A percentile compares a stretch with the other conserved stretches of the same genome.
These are phyloP conservation scores for Coniochaeta sp. DNA, from an alignment of 2,329 filamentous ascomycete genomes.

Conservation along the genomic window DNA sequence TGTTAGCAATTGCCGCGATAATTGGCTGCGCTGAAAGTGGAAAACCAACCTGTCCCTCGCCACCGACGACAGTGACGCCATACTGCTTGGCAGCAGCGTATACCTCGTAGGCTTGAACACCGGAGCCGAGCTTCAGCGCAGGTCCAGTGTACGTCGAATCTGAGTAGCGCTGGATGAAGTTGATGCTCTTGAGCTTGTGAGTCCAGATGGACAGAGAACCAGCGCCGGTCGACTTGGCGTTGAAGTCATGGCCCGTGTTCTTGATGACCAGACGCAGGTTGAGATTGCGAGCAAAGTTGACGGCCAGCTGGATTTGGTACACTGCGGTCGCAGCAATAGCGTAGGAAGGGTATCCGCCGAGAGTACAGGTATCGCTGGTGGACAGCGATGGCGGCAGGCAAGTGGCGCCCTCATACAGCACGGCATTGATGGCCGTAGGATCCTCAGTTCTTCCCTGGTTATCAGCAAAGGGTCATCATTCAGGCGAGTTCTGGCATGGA, in stretches of 20 bases:
- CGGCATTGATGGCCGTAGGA: constrained; percentile 22
- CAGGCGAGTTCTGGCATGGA: not conserved
- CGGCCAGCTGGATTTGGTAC: constrained; percentile 27
- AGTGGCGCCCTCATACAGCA: constrained; percentile 23
- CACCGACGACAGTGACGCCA: constrained; percentile 42
- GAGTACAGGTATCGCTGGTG: constrained; percentile 19
- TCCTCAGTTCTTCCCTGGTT: constrained; percentile 5
- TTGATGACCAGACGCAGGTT: constrained; percentile 30
- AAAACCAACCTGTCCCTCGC: constrained; percentile 21
- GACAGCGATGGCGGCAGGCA: constrained; percentile 16
- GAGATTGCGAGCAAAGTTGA: constrained; percentile 32
- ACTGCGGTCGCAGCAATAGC: constrained; percentile 28
- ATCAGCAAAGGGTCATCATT: not conserved
- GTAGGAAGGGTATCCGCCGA: constrained; percentile 29
- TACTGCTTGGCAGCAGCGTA: constrained; percentile 39
- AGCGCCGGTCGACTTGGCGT: constrained; percentile 27
- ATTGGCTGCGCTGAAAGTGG: not conserved
- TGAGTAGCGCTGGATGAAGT: constrained; percentile 5
- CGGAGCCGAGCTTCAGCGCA: constrained; percentile 36
- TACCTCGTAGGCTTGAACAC: constrained; percentile 38
- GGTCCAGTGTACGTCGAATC: constrained; percentile 10
- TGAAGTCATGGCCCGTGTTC: constrained; percentile 47
- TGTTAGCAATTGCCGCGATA: not conserved
- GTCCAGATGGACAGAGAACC: constrained; percentile 23
- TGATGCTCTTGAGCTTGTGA: constrained; percentile 15